phyloP scores from a whole-genome alignment of 1,284 basidiomycete species.

The Cerioporus squamosus region DNA sequence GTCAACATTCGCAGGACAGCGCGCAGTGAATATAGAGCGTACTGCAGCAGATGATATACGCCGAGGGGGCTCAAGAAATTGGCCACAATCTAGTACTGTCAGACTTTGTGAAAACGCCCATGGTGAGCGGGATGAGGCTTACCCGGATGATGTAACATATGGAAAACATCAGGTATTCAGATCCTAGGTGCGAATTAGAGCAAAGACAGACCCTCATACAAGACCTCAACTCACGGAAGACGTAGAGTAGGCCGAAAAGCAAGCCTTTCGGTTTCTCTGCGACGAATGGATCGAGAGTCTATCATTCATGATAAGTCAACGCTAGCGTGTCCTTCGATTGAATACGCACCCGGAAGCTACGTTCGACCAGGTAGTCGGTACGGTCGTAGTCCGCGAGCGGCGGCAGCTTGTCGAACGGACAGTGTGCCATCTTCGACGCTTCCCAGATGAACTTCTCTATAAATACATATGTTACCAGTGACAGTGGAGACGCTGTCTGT shows the following conservation, averaged over 20 bases:
- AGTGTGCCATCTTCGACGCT: slow-evolving; percentile 29
- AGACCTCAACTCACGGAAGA: slow-evolving; percentile 21
- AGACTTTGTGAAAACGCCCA: neutral
- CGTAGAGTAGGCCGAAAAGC: slow-evolving; percentile 31
- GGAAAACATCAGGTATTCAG: neutral
- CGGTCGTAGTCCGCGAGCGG: slow-evolving; percentile 51
- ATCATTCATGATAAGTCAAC: slow-evolving; percentile 23
- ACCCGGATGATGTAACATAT: neutral
- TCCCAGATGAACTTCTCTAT: slow-evolving; percentile 41
- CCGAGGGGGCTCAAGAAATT: slow-evolving; percentile 44
- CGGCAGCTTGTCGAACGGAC: slow-evolving; percentile 38
- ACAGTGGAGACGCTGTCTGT: slow-evolving; percentile 66
- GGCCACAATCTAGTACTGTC: slow-evolving; percentile 19
- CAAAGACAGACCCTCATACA: slow-evolving; percentile 18
- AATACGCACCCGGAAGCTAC: slow-evolving; percentile 31
- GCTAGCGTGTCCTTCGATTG: neutral
- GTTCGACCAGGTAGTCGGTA: slow-evolving; percentile 42
- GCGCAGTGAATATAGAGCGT: slow-evolving; percentile 1
- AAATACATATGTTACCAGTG: slow-evolving; percentile 60
- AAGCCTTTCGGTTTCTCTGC: slow-evolving; percentile 21
- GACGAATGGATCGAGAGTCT: slow-evolving; percentile 29
- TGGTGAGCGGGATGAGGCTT: neutral
- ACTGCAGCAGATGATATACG: slow-evolving; percentile 45
- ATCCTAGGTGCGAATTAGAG: neutral
- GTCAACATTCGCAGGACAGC: neutral